phyloP scores from a whole-genome alignment of 106 monocot species.

The Hemerocallis citrina region DNA sequence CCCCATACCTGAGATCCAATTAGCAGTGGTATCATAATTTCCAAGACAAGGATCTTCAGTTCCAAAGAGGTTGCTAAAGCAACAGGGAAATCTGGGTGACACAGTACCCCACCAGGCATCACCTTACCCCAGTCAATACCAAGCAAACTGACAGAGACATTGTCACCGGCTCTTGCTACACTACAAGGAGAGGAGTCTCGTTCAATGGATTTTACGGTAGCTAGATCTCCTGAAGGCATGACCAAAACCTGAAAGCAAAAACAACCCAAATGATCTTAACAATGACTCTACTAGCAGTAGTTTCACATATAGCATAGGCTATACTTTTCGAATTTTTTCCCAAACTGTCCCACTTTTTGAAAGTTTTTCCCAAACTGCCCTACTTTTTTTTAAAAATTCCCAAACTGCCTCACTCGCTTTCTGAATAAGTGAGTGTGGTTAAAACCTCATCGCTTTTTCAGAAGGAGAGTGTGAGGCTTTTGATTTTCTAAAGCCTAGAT shows the following conservation, averaged over 20 bases:
- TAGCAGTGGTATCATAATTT: constrained; percentile 54
- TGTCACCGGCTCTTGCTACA: constrained; percentile 80
- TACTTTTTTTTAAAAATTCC: not conserved
- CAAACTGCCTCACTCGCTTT: too few species aligned
- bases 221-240: constrained; percentile 59
- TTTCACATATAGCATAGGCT: not conserved
- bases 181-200: constrained; percentile 47
- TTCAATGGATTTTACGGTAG: constrained; percentile 69
- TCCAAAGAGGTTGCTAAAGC: constrained; percentile 49
- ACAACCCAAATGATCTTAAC: not conserved
- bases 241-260: constrained; percentile 68
- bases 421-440: too few species aligned
- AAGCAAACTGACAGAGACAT: constrained; percentile 61
- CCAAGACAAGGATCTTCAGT: constrained; percentile 71
- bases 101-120: constrained; percentile 71
- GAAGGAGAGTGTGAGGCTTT: not conserved
- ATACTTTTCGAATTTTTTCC: not conserved
- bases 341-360: not conserved
- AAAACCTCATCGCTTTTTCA: too few species aligned
- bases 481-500: too few species aligned
- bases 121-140: constrained; percentile 47
- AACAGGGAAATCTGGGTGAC: constrained; percentile 82
- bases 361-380: not conserved
- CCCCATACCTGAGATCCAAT: constrained; percentile 57
- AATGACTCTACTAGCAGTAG: not conserved